Conservation (phyloP, 306 rosid genomes). For the Ormosia semicastrata region DNA sequence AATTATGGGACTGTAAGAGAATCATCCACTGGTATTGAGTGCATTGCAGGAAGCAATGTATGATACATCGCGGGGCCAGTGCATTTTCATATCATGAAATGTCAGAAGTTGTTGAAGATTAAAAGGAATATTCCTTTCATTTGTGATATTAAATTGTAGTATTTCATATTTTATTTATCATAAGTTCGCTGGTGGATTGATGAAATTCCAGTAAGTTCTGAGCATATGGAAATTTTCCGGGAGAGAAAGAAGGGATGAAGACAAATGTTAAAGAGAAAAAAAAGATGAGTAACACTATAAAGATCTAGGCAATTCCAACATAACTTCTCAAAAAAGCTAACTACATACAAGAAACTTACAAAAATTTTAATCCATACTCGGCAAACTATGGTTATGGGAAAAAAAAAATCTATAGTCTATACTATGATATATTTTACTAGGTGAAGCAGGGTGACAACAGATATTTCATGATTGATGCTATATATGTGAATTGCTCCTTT, state of each 20-base stretch:
- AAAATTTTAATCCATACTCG: neutral
- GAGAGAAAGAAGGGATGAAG: neutral
- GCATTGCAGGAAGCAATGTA: too few relatives aligned
- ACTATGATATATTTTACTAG: neutral
- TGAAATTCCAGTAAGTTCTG: neutral
- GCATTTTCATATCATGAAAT: too few relatives aligned
- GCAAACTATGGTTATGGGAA: neutral
- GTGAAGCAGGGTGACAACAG: neutral
- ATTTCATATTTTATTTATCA: neutral
- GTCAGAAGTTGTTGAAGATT: neutral
- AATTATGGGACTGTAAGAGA: too few relatives aligned
- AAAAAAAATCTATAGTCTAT: neutral
- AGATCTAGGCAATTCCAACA: neutral
- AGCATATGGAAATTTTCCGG: neutral
- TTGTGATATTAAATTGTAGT: neutral
- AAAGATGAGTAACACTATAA: neutral
- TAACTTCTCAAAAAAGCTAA: neutral
- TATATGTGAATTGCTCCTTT: neutral
- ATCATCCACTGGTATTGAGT: too few relatives aligned
- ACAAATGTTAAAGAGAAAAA: neutral
- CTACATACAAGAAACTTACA: conserved; percentile 11
- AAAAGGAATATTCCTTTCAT: neutral
- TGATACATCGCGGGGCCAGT: too few relatives aligned
- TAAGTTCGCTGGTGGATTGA: neutral
- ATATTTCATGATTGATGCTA: neutral